Evolutionary conservation across 768 basidiomycete genomes (phyloP), one percentile per base, ranked within the genome.

Genomic region (Polyporus arcularius): DNA sequence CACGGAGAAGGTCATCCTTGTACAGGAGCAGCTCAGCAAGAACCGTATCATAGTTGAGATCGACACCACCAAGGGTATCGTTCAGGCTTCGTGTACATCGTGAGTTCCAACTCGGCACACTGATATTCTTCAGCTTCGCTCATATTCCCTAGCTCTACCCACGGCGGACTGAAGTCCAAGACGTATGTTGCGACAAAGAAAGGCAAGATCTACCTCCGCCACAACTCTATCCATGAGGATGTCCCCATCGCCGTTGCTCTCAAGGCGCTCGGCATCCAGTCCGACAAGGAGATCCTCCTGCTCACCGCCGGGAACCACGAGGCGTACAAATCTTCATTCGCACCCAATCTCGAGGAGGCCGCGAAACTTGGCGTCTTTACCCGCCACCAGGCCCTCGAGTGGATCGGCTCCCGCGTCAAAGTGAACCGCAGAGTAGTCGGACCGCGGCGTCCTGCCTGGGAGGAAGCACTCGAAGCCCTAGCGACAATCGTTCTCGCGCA

Each of bases 21-120:
- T 99, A 7, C 97, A 99, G 74, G 97, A 98, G 72, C 97, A 99
- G 76, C 76, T 98, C 70, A 96, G 93, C 82, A 98, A 98, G 82
- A 98, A 99, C 74, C 85, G 97, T 43, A 99, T 99, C 71, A 98
- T 99, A 66, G 97, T 99, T 62, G 97, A 98, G 78, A 91, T 89
- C 6, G 97, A 98, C 74, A 76, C 82, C 21, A 87, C 87, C 43
- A 98, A 98, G 74, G 92, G 92, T 5, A 78, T 89, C 41, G 95
- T 97, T 0, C 94, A 94, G 72, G 94, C 96, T 3, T 95, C 94
- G 4, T 97, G 96, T 75, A 98, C 96, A 52, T 97, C 95, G 92
- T 96, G 69, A 71, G 94, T 80, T 9, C 14, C 28, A 4, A 6
- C 2, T 48, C 10, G 4, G 40, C 28, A 55, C 16, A 31, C 26